phyloP scores from a whole-genome alignment of 192 early-diverging fungal genomes.

The Phycomyces nitens region DNA sequence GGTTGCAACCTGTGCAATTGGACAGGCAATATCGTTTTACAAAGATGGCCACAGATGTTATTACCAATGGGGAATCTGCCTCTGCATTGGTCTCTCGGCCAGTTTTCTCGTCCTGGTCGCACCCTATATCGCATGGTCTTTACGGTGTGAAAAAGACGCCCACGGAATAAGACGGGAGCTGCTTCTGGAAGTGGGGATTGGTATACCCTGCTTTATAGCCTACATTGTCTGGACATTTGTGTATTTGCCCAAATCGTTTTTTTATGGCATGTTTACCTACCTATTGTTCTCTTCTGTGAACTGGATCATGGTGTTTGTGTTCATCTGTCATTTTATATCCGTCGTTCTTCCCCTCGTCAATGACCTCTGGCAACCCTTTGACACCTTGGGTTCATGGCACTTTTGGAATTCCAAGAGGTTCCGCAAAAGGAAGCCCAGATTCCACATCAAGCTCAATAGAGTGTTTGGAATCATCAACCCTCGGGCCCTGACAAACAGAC shows the following conservation, averaged over 20 bases:
- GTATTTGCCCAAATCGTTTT: not conserved
- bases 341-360: slow-evolving; percentile 5
- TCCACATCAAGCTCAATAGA: not conserved
- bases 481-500: not conserved
- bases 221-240: slow-evolving; percentile 37
- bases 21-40: not conserved
- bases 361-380: not conserved
- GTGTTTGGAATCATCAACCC: too few species aligned
- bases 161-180: slow-evolving; percentile 58
- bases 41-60: slow-evolving; percentile 1
- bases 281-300: not conserved
- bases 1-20: not conserved
- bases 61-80: slow-evolving; percentile 5
- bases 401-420: not conserved
- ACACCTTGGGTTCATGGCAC: not conserved
- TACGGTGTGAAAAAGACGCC: slow-evolving; percentile 47
- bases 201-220: slow-evolving; percentile 33
- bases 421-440: not conserved
- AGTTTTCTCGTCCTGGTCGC: slow-evolving; percentile 44
- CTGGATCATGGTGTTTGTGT: slow-evolving; percentile 5
- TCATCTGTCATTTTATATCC: slow-evolving; percentile 4
- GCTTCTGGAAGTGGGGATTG: slow-evolving; percentile 43
- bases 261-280: not conserved
- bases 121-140: slow-evolving; percentile 45
- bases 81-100: not conserved